These are phyloP conservation scores for Amauroascus verrucosus DNA, from an alignment of 2,329 filamentous ascomycete species.

Conservation along the genomic window DNA sequence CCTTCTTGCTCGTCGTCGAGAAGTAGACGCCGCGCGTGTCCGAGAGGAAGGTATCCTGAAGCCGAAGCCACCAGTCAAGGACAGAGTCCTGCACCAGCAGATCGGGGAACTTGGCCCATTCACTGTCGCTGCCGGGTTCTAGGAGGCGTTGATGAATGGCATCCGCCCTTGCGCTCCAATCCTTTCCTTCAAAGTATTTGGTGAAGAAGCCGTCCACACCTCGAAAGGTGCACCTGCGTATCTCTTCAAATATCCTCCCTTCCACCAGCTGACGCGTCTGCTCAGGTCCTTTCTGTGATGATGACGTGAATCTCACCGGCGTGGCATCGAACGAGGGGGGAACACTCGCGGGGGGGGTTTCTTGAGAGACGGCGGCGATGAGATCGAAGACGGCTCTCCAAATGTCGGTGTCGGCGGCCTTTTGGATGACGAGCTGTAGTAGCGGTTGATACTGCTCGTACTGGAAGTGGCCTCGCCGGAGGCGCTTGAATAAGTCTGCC, in stretches of 20 bases:
- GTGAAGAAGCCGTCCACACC: slow-evolving; percentile 17
- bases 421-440: slow-evolving; percentile 14
- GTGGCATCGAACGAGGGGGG: slow-evolving; percentile 11
- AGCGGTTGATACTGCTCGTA: slow-evolving; percentile 13
- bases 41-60: slow-evolving; percentile 16
- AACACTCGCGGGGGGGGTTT: slow-evolving; percentile 9
- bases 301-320: slow-evolving; percentile 11
- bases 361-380: slow-evolving; percentile 11
- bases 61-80: slow-evolving; percentile 16
- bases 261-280: slow-evolving; percentile 17
- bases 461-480: slow-evolving; percentile 7
- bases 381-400: slow-evolving; percentile 14
- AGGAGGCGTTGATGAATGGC: slow-evolving; percentile 6
- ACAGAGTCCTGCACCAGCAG: slow-evolving; percentile 9
- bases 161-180: slow-evolving; percentile 12
- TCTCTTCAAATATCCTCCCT: slow-evolving; percentile 17
- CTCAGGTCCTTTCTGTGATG: slow-evolving; percentile 16
- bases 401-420: slow-evolving; percentile 15
- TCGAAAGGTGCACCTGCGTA: slow-evolving; percentile 13
- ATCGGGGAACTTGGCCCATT: slow-evolving; percentile 14
- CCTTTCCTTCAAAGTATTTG: slow-evolving; percentile 20
- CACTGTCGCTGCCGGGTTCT: background rate
- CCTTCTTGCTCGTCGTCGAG: background rate
- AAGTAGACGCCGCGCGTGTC: slow-evolving; percentile 14
- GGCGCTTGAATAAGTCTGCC: slow-evolving; percentile 1